Evolutionary conservation across 257 asterid species (phyloP), one percentile per base, ranked within the genome.

Genomic region (Misopates orontium): DNA sequence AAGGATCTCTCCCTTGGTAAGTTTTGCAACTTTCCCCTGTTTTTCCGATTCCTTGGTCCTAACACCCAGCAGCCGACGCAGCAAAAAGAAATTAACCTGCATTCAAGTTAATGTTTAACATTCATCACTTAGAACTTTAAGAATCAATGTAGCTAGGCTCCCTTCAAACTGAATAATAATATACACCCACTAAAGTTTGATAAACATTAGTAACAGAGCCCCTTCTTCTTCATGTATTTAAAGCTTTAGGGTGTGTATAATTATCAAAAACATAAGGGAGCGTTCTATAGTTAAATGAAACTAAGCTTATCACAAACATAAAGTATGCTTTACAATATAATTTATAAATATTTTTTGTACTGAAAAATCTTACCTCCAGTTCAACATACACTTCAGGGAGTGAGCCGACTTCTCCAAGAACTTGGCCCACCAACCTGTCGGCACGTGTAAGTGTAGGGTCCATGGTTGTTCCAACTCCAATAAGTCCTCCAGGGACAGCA

Each of bases 401-500:
- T 17, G 97, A 88, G 55, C 97, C 96, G 54, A 94, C 96, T 74
- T 94, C 99, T 31, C 99, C 99, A 68, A 94, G 96, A 75, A 94
- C 99, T 77, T 94, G 99, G 56, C 99, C 99, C 4, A 94, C 97
- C 83, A 94, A 71, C 78, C 97, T 82, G 78, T 94, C 99, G 58
- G 97, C 99, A 70, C 97, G 99, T 62, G 99, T 94, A 56, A 94
- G 90, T 3, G 96, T 94, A 10, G 97, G 97, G 74, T 94, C 97
- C 97, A 90, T 94, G 8, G 99, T 94, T 5, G 97, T 90, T 65
- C 99, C 99, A 65, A 94, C 96, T 70, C 99, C 99, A 62, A 94
- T 94, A 47, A 94, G 96, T 41, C 99, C 99, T 76, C 99, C 99
- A 24, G 99, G 99, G 50, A 94, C 99, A 48, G 96, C 99, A 83